Percentiles rank a stretch among this genome's conserved stretches.
Conservation (phyloP, 305 asterid species). For the Lippia alba region DNA sequence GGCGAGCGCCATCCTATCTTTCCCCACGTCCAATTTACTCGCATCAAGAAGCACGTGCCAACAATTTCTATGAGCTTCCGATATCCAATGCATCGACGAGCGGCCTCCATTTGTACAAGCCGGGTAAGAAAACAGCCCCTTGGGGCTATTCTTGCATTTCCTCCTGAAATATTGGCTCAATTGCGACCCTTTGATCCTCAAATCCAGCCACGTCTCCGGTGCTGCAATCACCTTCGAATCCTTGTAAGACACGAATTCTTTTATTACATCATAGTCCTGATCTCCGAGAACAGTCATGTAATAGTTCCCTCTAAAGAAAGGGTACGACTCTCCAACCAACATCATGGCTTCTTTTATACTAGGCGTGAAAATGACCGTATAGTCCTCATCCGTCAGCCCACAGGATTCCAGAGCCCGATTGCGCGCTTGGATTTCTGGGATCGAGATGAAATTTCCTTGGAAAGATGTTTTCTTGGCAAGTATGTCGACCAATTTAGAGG, state of each 20-base stretch:
- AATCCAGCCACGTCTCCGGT: slow-evolving; percentile 78
- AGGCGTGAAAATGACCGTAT: slow-evolving; percentile 53
- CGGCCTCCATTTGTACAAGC: slow-evolving; percentile 51
- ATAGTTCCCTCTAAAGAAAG: slow-evolving; percentile 74
- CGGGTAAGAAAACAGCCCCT: slow-evolving; percentile 78
- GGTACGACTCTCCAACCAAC: slow-evolving; percentile 81
- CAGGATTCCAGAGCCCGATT: slow-evolving; percentile 68
- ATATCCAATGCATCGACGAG: slow-evolving; percentile 86
- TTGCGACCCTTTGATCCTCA: slow-evolving; percentile 92
- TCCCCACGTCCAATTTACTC: slow-evolving; percentile 47
- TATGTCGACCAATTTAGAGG: slow-evolving; percentile 66
- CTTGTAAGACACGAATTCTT: slow-evolving; percentile 51
- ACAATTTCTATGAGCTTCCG: slow-evolving; percentile 76
- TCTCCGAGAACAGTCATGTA: slow-evolving; percentile 67
- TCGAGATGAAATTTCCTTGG: slow-evolving; percentile 71
- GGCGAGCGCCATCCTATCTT: slow-evolving; percentile 56
- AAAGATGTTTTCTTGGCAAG: slow-evolving; percentile 56
- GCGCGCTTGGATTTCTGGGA: slow-evolving; percentile 82
- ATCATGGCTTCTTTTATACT: slow-evolving; percentile 58
- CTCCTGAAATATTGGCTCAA: slow-evolving; percentile 76
- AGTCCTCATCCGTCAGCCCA: slow-evolving; percentile 72
- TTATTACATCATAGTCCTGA: slow-evolving; percentile 50
- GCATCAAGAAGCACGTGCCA: slow-evolving; percentile 86
- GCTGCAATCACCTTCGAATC: slow-evolving; percentile 73
- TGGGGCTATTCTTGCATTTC: slow-evolving; percentile 67